Evolutionary conservation across 23 red algal species (phyloP).

Genomic region (Gracilaria caudata): DNA sequence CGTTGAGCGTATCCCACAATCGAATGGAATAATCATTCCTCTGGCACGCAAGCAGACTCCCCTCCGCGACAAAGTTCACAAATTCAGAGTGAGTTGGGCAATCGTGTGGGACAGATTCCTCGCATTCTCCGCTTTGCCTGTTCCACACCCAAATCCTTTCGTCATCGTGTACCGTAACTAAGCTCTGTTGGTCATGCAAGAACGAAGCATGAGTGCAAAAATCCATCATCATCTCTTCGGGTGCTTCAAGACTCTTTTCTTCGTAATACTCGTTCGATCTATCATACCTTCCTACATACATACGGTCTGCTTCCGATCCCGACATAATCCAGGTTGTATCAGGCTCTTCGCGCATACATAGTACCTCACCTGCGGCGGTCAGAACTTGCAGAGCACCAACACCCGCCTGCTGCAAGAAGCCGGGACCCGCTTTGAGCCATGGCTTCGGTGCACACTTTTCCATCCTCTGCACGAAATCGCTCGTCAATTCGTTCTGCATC

Average conservation of each 20-base stretch:
- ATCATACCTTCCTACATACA: not conserved
- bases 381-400: not conserved
- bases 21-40: no score
- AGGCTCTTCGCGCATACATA: not conserved
- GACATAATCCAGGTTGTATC: not conserved
- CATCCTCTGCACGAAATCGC: conserved; percentile 12
- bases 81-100: no score
- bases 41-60: no score
- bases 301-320: not conserved
- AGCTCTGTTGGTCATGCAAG: no score
- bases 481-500: not conserved
- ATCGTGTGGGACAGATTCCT: no score
- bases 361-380: not conserved
- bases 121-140: no score
- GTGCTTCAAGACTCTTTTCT: not conserved
- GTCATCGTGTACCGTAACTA: no score
- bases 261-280: not conserved
- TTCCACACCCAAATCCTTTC: no score
- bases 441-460: conserved; percentile 16
- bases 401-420: not conserved
- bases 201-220: no score
- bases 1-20: no score
- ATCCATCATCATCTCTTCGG: not conserved
- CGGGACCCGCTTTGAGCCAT: not conserved
- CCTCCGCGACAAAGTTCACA: no score